A percentile compares a stretch with the other conserved stretches of the same genome.
phyloP scores from a whole-genome alignment of 495 filamentous ascomycete genomes.

The Cercophora samala region DNA sequence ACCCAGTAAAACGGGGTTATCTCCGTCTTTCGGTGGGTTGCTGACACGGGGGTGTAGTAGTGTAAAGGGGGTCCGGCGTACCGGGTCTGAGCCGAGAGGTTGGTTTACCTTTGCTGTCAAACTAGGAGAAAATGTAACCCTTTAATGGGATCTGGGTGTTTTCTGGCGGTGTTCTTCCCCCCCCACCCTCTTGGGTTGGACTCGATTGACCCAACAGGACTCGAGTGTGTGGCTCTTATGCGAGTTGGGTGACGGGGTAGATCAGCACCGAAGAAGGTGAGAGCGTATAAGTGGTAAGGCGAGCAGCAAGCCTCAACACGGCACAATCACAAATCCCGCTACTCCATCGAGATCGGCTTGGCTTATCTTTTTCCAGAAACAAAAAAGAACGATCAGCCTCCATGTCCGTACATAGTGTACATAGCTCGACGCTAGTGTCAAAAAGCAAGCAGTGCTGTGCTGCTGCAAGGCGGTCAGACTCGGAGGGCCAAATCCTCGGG shows the following conservation, averaged over 20 bases:
- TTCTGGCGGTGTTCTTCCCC: not conserved
- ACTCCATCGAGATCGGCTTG: not conserved
- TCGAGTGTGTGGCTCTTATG: not conserved
- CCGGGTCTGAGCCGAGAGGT: constrained; percentile 10
- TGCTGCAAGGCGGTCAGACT: constrained; percentile 20
- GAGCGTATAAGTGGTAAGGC: not conserved
- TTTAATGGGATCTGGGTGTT: not conserved
- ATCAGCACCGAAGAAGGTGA: not conserved
- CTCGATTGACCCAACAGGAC: not conserved
- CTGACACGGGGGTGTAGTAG: not conserved
- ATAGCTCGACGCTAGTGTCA: not conserved
- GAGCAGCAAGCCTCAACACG: not conserved
- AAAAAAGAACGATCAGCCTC: constrained; percentile 1
- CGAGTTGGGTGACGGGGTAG: not conserved
- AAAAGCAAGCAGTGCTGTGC: no score
- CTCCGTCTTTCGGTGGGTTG: not conserved
- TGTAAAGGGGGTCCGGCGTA: not conserved
- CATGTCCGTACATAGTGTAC: not conserved
- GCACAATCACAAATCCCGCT: no score
- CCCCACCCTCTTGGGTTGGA: not conserved
- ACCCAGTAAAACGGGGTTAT: not conserved
- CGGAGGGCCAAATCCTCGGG: not conserved
- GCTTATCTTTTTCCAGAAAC: constrained; percentile 8
- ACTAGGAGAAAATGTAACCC: not conserved
- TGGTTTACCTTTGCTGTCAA: not conserved